Evolutionary conservation across 2,329 filamentous ascomycete species (phyloP), one percentile per base, ranked within the genome.

Genomic region (Thyridium curvatum): DNA sequence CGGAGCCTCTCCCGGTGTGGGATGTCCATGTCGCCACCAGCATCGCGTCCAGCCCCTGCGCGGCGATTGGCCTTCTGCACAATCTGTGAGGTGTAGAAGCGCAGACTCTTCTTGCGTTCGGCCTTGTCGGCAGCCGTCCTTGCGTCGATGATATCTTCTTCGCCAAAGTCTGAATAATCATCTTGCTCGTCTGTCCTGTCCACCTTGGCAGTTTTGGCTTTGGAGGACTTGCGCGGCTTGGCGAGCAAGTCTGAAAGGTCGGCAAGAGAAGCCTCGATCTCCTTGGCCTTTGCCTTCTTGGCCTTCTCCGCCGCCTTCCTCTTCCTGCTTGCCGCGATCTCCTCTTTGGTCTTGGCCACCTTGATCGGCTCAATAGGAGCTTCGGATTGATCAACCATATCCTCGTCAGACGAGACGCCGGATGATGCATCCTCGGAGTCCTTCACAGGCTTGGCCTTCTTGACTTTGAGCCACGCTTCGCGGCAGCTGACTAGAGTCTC

Each of bases 61-160:
- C 86, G 86, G 59, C 87, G 90, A 66, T 88, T 94, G 41, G 87
- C 81, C 65, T 96, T 97, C 60, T 97, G 91, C 18, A 86, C 84
- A 48, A 98, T 93, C 59, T 98, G 93, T 3, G 90, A 95, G 3
- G 94, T 97, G 74, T 98, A 98, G 72, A 98, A 98, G 46, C 89
- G 85, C 41, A 98, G 76, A 47, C 80, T 88, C 71, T 94, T 95
- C 72, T 93, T 95, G 61, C 86, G 86, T 43, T 79, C 77, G 0
- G 83, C 86, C 65, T 98, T 98, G 53, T 94, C 87, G 32, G 85
- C 86, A 1, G 87, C 84, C 44, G 91, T 81, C 44, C 81, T 75
- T 10, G 82, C 79, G 39, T 89, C 87, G 42, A 97, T 75, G 4
- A 71, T 67, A 13, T 86, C 83, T 58, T 95, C 89, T 53, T 98